Evolutionary conservation across 805 yeast species (phyloP), one percentile per base, ranked within the genome.

Genomic region (Pichia sporocuriosa): DNA sequence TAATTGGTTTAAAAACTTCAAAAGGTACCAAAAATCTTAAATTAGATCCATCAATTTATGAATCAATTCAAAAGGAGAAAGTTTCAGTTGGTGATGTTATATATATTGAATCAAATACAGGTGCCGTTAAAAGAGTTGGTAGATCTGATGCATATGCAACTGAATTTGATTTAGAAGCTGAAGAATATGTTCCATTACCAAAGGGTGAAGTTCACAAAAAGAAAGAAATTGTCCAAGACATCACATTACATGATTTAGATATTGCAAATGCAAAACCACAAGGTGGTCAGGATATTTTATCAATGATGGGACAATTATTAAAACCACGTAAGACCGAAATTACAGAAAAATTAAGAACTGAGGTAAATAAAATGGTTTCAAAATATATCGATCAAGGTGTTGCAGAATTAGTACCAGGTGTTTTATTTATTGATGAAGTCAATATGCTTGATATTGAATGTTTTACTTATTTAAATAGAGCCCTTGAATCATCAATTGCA

Each of bases 311-410:
- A 34, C 97, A 93, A 67, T 70, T 93, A 52, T 72, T 93, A 70
- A 90, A 89, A 69, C 97, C 97, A 42, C 83, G 84, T 56, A 93
- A 93, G 69, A 93, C 98, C 52, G 99, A 93, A 68, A 93, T 93
- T 54, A 77, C 97, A 50, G 77, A 93, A 16, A 97, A 93, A 63
- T 88, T 93, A 23, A 80, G 99, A 63, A 94, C 86, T 53, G 97
- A 93, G 69, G 94, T 93, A 60, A 93, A 93, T 67, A 81, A 89
- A 33, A 89, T 93, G 67, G 96, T 93, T 40, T 95, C 94, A 17
- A 97, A 93, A 66, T 93, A 97, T 95, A 87, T 84, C 57, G 97
- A 93, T 67, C 97, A 93, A 70, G 97, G 98, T 46, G 93, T 93
- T 64, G 98, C 98, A 10, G 94, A 90, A 61, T 87, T 93, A 50